Evolutionary conservation across 202 grass and related monocot species (phyloP).

Genomic region (Setaria italica): DNA sequence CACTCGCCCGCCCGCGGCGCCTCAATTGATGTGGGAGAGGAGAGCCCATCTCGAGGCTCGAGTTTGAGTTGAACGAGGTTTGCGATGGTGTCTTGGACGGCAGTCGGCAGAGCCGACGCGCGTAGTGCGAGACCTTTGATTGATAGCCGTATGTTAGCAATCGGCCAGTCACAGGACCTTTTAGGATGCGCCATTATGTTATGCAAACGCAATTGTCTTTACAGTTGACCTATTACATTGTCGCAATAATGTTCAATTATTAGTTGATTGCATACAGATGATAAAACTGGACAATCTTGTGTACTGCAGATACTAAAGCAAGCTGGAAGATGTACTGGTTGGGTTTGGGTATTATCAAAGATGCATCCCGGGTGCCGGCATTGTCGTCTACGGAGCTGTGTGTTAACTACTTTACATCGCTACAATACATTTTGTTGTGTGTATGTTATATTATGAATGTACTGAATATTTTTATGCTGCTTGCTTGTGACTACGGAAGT

Average conservation of each 20-base stretch:
- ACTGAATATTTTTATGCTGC: background rate
- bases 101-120: no score
- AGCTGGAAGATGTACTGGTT: background rate
- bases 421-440: no score
- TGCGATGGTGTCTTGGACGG: no score
- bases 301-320: background rate
- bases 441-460: background rate
- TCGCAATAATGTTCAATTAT: background rate
- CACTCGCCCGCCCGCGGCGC: no score
- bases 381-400: background rate
- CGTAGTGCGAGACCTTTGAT: no score
- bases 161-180: no score
- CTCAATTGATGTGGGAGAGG: no score
- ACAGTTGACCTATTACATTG: background rate
- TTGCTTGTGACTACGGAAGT: background rate
- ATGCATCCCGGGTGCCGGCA: background rate
- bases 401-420: background rate
- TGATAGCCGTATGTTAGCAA: no score
- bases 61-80: no score
- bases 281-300: background rate
- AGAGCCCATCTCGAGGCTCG: no score
- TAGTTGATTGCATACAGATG: background rate
- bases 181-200: background rate
- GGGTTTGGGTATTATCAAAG: background rate
- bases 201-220: background rate